A percentile compares a stretch with the other conserved stretches of the same genome.
phyloP scores from a whole-genome alignment of 1,139 yeast genomes.

The Nakaseomyces nivariensis region DNA sequence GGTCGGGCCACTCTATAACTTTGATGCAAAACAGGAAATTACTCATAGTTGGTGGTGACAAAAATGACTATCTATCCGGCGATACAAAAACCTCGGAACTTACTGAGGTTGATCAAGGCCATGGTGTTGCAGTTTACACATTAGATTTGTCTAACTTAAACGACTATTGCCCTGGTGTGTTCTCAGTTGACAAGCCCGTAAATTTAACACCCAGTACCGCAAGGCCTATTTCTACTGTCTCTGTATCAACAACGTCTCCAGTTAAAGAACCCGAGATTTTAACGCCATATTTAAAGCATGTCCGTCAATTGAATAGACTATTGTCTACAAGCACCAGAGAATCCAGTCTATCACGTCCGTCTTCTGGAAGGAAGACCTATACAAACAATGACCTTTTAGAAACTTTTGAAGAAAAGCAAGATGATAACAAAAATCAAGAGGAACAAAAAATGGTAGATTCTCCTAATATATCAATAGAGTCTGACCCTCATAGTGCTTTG shows the following conservation, averaged over 20 bases:
- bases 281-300: conserved; percentile 1
- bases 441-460: not conserved
- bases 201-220: not conserved
- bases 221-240: not conserved
- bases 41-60: conserved; percentile 82
- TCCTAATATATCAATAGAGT: not conserved
- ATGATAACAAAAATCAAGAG: not conserved
- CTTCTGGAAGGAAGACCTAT: not conserved
- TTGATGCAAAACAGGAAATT: conserved; percentile 52
- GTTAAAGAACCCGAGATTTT: not conserved
- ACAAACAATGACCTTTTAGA: not conserved
- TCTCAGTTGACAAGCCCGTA: not conserved
- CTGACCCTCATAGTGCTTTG: conserved; percentile 1
- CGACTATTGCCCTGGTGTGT: conserved; percentile 4
- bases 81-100: not conserved
- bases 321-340: not conserved
- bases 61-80: conserved; percentile 37
- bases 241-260: not conserved
- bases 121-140: conserved; percentile 3
- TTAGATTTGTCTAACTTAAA: not conserved
- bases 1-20: conserved; percentile 88
- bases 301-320: conserved; percentile 2
- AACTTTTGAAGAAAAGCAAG: not conserved
- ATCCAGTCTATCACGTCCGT: not conserved
- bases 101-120: not conserved